Base-by-base conservation (phyloP, 2,329 filamentous ascomycete genomes). In the Fusarium veterinarium region DNA sequence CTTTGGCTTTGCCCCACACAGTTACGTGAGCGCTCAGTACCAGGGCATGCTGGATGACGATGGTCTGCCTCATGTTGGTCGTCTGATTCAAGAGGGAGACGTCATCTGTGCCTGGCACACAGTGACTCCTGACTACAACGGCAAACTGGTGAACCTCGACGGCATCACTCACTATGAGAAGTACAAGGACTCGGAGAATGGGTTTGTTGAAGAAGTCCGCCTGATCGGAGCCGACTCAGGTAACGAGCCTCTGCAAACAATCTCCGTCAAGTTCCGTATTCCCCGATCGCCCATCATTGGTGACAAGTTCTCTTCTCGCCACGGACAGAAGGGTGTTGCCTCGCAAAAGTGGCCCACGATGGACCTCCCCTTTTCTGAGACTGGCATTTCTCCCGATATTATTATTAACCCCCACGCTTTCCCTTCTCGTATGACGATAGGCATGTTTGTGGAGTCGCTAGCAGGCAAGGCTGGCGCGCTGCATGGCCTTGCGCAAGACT, bases 331-430 rank as follows among this genome's bases (percentile, higher is more conserved):
- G 84, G 96, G 96, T 90, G 96, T 98, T 56, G 92, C 90, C 78
- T 98, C 95, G 23, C 95, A 98, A 81, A 96, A 98, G 81, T 99
- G 96, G 95, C 96, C 95, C 1, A 89, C 91, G 5, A 86, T 93
- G 66, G 95, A 98, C 81, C 96, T 99, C 93, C 96, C 96, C 7
- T 99, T 98, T 84, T 95, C 94, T 6, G 96, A 99, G 84, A 93
- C 93, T 10, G 96, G 96, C 60, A 98, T 99, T 69, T 95, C 98
- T 79, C 96, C 96, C 14, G 96, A 99, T 83, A 88, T 97, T 78
- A 99, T 99, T 83, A 99, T 99, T 87, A 99, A 99, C 85, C 96
- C 96, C 44, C 96, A 99, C 88, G 96, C 96, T 79, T 99, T 99
- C 88, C 96, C 96, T 12, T 98, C 95, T 49, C 95, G 96, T 83